Base-by-base conservation (phyloP, 2,329 filamentous ascomycete species). In the Amauroascus niger region DNA sequence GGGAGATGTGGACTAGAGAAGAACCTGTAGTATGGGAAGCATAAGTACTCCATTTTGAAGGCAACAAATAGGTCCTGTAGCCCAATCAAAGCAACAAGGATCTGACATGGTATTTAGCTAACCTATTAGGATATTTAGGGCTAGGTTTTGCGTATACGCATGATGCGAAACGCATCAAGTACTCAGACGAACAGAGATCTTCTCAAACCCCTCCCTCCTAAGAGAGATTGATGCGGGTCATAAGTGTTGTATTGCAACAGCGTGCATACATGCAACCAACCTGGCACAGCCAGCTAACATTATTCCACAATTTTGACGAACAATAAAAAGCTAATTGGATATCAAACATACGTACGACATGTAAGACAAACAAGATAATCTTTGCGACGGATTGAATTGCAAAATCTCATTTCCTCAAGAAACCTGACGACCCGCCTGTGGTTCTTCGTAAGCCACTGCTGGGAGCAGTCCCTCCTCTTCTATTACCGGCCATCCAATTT, bases 401-500 rank as follows among this genome's bases (percentile, higher is more conserved):
- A 26, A 24, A 16, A 37, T 33, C 30, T 55, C 48, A 66, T 52
- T 62, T 65, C 50, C 69, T 69, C 37, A 71, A 63, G 58, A 73
- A 72, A 8, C 68, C 61, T 18, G 65, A 67, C 7, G 66, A 52
- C 16, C 65, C 65, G 24, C 69, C 68, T 8, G 65, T 60, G 20
- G 66, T 67, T 53, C 69, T 67, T 57, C 68, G 65, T 53, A 73
- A 55, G 6, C 70, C 68, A 49, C 67, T 67, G 41, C 61, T 57
- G 1, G 60, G 64, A 1, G 43, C 45, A 22, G 39, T 18, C 16
- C 37, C 40, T 13, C 62, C 67, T 44, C 60, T 67, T 46, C 67
- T 65, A 41, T 62, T 57, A 45, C 66, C 63, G 28, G 67, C 65
- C 40, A 74, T 60, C 71, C 71, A 74, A 45, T 60, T 65, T 30